These are phyloP conservation scores for Chalciporus pseudorubinellus DNA, from an alignment of 768 basidiomycete genomes.

Conservation along the genomic window DNA sequence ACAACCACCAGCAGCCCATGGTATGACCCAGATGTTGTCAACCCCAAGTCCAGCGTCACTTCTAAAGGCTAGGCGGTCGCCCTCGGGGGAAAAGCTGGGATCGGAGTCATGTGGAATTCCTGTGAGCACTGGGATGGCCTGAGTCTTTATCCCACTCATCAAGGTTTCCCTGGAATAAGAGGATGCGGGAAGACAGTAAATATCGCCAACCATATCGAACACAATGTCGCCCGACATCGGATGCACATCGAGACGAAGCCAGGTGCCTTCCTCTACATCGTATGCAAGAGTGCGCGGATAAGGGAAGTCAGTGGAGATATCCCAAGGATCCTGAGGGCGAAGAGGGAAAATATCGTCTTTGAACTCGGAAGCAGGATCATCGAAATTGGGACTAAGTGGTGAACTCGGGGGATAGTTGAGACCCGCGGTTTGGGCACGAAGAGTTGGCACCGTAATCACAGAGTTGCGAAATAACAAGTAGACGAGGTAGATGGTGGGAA, in stretches of 20 bases:
- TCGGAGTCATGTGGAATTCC: slow-evolving; percentile 72
- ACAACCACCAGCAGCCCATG: slow-evolving; percentile 58
- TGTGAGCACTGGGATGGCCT: slow-evolving; percentile 56
- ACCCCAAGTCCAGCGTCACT: slow-evolving; percentile 73
- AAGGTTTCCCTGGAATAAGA: slow-evolving; percentile 34
- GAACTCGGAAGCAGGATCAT: slow-evolving; percentile 43
- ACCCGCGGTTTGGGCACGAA: not conserved
- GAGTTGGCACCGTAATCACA: not conserved
- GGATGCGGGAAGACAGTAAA: slow-evolving; percentile 62
- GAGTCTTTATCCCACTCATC: slow-evolving; percentile 24
- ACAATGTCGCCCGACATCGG: slow-evolving; percentile 68
- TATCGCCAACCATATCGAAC: slow-evolving; percentile 73
- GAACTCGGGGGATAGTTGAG: slow-evolving; percentile 5
- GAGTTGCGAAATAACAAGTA: slow-evolving; percentile 15
- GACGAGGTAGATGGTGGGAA: slow-evolving; percentile 20
- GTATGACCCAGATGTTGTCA: slow-evolving; percentile 71
- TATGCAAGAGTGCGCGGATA: slow-evolving; percentile 64
- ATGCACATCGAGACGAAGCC: slow-evolving; percentile 72
- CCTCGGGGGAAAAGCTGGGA: slow-evolving; percentile 69
- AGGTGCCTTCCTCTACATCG: slow-evolving; percentile 72
- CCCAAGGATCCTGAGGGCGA: slow-evolving; percentile 55
- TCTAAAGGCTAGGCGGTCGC: slow-evolving; percentile 61
- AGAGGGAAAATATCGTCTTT: slow-evolving; percentile 61
- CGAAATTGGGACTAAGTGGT: slow-evolving; percentile 8
- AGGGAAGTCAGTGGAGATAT: slow-evolving; percentile 75